phyloP scores from a whole-genome alignment of 1,284 basidiomycete genomes.

The Puccinia coronata region DNA sequence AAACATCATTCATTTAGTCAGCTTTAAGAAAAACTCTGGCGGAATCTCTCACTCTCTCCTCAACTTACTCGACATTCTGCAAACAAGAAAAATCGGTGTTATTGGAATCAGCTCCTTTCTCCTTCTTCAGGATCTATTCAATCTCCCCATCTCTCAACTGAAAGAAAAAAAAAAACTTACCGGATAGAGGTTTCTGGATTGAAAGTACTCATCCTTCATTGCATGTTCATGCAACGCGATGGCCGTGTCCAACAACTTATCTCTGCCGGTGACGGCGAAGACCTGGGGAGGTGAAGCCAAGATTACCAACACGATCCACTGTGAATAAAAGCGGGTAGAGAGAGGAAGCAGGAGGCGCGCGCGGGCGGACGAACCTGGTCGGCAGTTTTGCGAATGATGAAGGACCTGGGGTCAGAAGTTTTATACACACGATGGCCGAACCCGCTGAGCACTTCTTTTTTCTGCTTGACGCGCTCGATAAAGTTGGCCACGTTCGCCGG shows the following conservation, averaged over 20 bases:
- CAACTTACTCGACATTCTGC: constrained; percentile 38
- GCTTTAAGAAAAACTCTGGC: constrained; percentile 50
- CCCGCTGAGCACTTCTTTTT: constrained; percentile 80
- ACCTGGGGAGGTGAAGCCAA: constrained; percentile 30
- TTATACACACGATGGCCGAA: constrained; percentile 70
- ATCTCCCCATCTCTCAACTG: constrained; percentile 57
- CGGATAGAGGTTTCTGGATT: constrained; percentile 63
- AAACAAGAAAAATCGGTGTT: not conserved
- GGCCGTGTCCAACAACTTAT: constrained; percentile 78
- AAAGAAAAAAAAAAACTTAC: constrained; percentile 46
- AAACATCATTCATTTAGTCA: not conserved
- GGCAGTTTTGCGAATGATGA: constrained; percentile 80
- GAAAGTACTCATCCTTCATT: constrained; percentile 82
- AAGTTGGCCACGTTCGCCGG: constrained; percentile 78
- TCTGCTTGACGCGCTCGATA: constrained; percentile 76
- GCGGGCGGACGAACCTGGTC: constrained; percentile 70
- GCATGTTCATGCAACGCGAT: constrained; percentile 82
- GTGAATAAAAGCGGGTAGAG: not conserved
- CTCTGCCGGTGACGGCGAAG: constrained; percentile 67
- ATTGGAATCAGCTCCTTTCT: not conserved
- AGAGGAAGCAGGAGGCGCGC: not conserved
- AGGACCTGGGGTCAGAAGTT: constrained; percentile 75
- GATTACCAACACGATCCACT: constrained; percentile 58
- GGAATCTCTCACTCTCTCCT: not conserved
- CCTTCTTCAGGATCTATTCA: not conserved